Evolutionary conservation across 331 rosid species (phyloP).

Genomic region (Rosa hybrid): DNA sequence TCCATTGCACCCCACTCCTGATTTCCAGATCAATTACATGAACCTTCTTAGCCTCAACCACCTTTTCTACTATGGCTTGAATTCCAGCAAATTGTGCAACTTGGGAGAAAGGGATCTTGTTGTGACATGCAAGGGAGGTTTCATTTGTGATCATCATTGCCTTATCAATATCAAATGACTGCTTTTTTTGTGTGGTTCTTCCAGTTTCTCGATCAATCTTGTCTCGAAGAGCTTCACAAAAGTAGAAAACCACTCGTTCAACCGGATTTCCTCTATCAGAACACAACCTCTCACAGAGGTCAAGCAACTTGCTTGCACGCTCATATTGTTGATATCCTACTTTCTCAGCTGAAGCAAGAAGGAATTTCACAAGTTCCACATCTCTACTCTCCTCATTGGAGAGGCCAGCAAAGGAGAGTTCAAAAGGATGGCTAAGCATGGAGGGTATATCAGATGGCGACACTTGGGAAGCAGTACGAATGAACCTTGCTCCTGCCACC

Average conservation of each 20-base stretch:
- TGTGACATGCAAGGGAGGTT: constrained; percentile 28
- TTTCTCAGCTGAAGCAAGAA: constrained; percentile 64
- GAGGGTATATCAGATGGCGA: constrained; percentile 7
- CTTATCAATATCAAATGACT: constrained; percentile 31
- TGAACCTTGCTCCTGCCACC: constrained; percentile 64
- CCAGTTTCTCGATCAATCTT: constrained; percentile 60
- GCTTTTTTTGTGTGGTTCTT: constrained; percentile 23
- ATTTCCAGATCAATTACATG: constrained; percentile 65
- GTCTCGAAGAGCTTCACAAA: constrained; percentile 51
- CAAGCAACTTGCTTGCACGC: constrained; percentile 46
- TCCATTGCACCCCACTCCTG: constrained; percentile 57
- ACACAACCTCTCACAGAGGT: constrained; percentile 34
- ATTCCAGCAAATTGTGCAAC: constrained; percentile 41
- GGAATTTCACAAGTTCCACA: constrained; percentile 55
- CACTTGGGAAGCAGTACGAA: constrained; percentile 41
- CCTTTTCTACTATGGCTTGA: constrained; percentile 62
- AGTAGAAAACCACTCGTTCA: constrained; percentile 49
- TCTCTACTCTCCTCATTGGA: constrained; percentile 51
- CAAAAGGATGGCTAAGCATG: constrained; percentile 45
- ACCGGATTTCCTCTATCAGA: constrained; percentile 49
- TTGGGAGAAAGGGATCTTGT: constrained; percentile 46
- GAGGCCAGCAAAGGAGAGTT: constrained; percentile 41
- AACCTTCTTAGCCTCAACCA: constrained; percentile 50
- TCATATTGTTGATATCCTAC: constrained; percentile 53
- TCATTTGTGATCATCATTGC: constrained; percentile 29